phyloP scores from a whole-genome alignment of 1,284 basidiomycete species.

The Ganoderma leucocontextum region DNA sequence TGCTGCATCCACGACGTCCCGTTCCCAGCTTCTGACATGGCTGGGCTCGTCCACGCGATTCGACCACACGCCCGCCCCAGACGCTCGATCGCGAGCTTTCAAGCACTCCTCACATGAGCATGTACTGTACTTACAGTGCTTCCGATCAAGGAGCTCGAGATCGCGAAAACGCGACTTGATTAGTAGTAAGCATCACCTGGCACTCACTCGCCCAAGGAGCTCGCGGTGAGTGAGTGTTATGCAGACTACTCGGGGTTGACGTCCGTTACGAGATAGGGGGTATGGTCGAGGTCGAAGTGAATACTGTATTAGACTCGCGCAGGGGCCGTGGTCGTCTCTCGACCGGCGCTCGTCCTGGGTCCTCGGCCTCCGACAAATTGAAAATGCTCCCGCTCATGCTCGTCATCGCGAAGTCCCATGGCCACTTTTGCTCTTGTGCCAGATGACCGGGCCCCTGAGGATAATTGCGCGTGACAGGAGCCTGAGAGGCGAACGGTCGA shows the following conservation, averaged over 20 bases:
- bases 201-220: too few relatives aligned
- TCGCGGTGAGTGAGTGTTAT: too few relatives aligned
- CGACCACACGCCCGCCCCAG: neutral
- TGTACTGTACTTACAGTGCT: neutral
- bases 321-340: neutral
- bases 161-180: neutral
- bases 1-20: neutral
- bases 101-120: too few relatives aligned
- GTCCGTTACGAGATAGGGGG: too few relatives aligned
- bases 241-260: too few relatives aligned
- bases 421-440: too few relatives aligned
- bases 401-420: too few relatives aligned
- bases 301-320: neutral
- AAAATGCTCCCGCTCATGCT: too few relatives aligned
- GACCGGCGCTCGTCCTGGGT: neutral
- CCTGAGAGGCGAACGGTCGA: neutral
- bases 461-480: neutral
- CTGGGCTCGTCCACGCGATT: neutral
- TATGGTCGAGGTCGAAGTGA: neutral
- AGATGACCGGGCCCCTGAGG: neutral
- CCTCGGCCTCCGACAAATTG: neutral
- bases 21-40: conserved; percentile 1
- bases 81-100: neutral
- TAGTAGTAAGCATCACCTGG: too few relatives aligned
- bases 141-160: neutral